Base-by-base conservation (phyloP, 2,329 filamentous ascomycete species). In the Didymosphaeria variabile region DNA sequence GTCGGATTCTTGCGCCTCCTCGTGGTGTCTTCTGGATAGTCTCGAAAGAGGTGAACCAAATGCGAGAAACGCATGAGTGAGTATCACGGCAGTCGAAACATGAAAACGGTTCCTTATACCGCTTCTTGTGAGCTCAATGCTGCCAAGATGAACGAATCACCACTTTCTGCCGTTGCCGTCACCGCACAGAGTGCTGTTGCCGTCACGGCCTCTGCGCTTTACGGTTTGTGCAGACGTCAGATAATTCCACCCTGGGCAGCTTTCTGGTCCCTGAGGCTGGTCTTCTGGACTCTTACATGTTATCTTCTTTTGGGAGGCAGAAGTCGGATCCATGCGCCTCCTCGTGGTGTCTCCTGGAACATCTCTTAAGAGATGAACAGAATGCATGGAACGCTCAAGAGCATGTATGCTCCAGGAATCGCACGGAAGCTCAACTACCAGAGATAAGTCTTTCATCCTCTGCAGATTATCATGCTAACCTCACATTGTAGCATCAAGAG, bases 1-100 rank as follows among this genome's bases (percentile, higher is more conserved):
- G 71, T 72, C 72, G 73, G 72, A 76, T 67, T 71, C 73, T 72
- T 73, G 73, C 73, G 72, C 73, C 71, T 76, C 72, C 73, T 63
- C 72, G 73, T 67, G 71, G 73, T 76, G 70, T 71, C 64, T 65
- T 67, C 73, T 75, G 72, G 72, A 74, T 72, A 74, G 67, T 72
- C 64, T 65, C 63, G 59, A 49, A 29, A 58, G 58, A 70, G 69
- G 72, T 64, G 68, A 76, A 74, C 73, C 62, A 73, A 66, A 75
- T 75, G 72, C 72, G 70, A 69, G 72, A 69, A 66, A 74, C 72
- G 72, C 72, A 67, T 19, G n/a, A n/a, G 3, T 17, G 13, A 2
- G 10, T 40, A 2, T 40, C 12, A 15, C 36, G 36, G 36, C 36
- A 40, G 36, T 40, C 13, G 1, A 40, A 40, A 12, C 12, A 40